Evolutionary conservation across 2,329 filamentous ascomycete species (phyloP).

Genomic region (Fusarium brachygibbosum): DNA sequence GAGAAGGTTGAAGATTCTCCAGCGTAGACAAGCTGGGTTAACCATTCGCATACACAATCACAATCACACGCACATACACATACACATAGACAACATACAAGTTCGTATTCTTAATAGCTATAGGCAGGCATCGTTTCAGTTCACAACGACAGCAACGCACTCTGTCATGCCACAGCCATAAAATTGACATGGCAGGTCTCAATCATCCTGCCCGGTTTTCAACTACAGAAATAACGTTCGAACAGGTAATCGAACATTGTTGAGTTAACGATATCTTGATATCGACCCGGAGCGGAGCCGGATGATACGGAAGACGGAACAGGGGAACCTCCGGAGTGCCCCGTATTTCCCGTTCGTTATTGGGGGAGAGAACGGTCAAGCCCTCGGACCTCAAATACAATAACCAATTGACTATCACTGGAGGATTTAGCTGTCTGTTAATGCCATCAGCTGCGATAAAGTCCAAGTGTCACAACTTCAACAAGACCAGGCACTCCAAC

Average conservation of each 20-base stretch:
- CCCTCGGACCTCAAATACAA: not conserved
- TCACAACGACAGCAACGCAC: not conserved
- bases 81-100: not conserved
- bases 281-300: conserved; percentile 32
- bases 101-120: no score
- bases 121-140: no score
- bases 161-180: fast-evolving
- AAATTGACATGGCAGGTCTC: fast-evolving
- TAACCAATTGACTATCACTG: not conserved
- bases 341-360: not conserved
- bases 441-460: not conserved
- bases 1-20: not conserved
- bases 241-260: not conserved
- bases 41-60: not conserved
- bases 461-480: not conserved
- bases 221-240: not conserved
- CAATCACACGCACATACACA: not conserved
- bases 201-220: not conserved
- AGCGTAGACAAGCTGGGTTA: not conserved
- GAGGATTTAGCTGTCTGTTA: not conserved
- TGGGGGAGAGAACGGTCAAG: not conserved
- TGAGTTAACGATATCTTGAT: conserved; percentile 13
- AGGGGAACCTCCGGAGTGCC: conserved; percentile 2
- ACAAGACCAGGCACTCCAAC: not conserved
- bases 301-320: not conserved